These are phyloP conservation scores for Naganishia friedmannii DNA, from an alignment of 768 basidiomycete genomes.

Conservation along the genomic window DNA sequence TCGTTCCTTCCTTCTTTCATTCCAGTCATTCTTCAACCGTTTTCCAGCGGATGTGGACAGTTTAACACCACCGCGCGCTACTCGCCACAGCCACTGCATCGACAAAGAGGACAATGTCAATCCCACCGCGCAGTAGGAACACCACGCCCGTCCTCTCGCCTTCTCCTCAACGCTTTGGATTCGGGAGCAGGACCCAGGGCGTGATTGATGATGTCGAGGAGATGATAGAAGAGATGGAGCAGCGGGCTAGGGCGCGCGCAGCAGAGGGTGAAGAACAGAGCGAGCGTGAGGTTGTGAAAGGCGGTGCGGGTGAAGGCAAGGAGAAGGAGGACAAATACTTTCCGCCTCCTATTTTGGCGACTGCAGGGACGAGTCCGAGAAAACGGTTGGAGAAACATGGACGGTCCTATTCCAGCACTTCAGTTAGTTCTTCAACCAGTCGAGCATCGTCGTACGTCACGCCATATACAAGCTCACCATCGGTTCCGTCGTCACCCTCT, in stretches of 20 bases:
- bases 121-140: not conserved
- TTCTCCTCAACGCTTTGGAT: constrained; percentile 22
- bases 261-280: no score
- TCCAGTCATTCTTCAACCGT: no score
- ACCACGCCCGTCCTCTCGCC: constrained; percentile 19
- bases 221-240: constrained; percentile 15
- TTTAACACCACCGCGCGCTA: not conserved
- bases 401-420: not conserved
- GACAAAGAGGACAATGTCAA: not conserved
- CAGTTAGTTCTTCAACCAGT: not conserved
- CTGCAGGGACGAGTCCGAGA: not conserved
- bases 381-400: not conserved
- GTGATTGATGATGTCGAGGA: constrained; percentile 30
- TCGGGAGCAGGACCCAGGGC: constrained; percentile 25
- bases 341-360: constrained; percentile 11
- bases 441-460: not conserved
- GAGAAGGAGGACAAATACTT: not conserved
- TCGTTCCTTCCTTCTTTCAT: no score
- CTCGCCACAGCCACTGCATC: not conserved
- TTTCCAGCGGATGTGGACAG: no score
- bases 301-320: not conserved
- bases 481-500: not conserved
- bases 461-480: not conserved
- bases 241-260: not conserved
- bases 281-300: no score